Percentiles rank a stretch among this genome's conserved stretches.
These are phyloP conservation scores for Chlamydomonas incerta DNA, from an alignment of 139 green algal species.

Conservation along the genomic window DNA sequence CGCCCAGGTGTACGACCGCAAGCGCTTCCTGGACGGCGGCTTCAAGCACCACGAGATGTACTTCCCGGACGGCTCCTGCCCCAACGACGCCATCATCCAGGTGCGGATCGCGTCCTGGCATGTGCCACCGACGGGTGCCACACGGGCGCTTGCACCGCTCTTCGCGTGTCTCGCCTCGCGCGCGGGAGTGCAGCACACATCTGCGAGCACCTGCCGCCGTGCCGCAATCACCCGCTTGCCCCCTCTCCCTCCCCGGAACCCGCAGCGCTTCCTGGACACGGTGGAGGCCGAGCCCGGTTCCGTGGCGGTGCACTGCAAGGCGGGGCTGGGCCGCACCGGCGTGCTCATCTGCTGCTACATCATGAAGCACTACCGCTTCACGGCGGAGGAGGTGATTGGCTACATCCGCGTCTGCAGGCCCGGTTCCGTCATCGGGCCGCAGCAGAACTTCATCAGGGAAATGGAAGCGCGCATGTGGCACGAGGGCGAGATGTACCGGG, in stretches of 20 bases:
- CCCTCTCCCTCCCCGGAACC: too few species aligned
- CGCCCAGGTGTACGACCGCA: slow-evolving; percentile 84
- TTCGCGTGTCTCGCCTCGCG: too few species aligned
- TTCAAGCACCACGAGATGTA: slow-evolving; percentile 93
- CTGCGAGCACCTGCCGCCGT: too few species aligned
- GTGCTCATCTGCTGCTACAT: slow-evolving; percentile 94
- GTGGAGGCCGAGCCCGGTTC: slow-evolving; percentile 73
- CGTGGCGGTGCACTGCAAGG: slow-evolving; percentile 92
- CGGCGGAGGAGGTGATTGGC: slow-evolving; percentile 86
- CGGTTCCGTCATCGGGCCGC: slow-evolving; percentile 92
- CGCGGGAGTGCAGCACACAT: too few species aligned
- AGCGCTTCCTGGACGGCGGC: slow-evolving; percentile 83
- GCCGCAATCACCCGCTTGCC: too few species aligned
- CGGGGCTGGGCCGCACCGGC: slow-evolving; percentile 92
- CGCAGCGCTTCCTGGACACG: slow-evolving; percentile 79
- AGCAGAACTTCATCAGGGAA: slow-evolving; percentile 91
- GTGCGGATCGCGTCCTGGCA: too few species aligned
- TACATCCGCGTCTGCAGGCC: slow-evolving; percentile 94
- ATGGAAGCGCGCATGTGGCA: slow-evolving; percentile 59
- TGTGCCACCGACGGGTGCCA: too few species aligned
- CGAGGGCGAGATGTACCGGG: slow-evolving; percentile 65
- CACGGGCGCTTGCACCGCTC: too few species aligned
- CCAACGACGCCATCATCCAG: slow-evolving; percentile 77
- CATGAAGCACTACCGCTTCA: slow-evolving; percentile 95
- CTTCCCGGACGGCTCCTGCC: slow-evolving; percentile 93